Percentiles rank a stretch among this genome's conserved stretches.
Evolutionary conservation across 73 alveolate species (phyloP).

Genomic region (Breviolum minutum): DNA sequence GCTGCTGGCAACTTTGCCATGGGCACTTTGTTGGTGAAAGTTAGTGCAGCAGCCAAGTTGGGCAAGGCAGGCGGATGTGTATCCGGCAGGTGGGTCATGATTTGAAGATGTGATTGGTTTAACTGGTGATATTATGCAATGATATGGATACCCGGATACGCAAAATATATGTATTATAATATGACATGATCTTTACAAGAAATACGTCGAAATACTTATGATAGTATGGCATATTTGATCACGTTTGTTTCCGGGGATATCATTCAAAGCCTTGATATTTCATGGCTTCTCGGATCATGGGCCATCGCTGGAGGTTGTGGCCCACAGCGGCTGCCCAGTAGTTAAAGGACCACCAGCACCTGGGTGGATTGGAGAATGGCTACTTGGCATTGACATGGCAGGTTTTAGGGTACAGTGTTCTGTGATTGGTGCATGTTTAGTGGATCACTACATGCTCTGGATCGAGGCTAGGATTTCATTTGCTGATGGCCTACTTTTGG

Average conservation of each 20-base stretch:
- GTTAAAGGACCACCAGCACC: conserved; percentile 92
- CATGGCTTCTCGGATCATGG: not conserved
- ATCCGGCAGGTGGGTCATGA: no score
- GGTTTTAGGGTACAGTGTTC: not conserved
- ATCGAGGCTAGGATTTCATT: conserved; percentile 76
- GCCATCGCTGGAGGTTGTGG: conserved; percentile 31
- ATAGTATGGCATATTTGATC: no score
- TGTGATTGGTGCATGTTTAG: not conserved
- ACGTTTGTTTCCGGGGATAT: not conserved
- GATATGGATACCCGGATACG: not conserved
- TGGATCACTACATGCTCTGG: not conserved
- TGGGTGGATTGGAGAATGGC: conserved; percentile 90
- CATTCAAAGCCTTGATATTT: not conserved
- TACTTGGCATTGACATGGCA: not conserved
- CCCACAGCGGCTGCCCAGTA: conserved; percentile 93
- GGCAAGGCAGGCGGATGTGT: conserved; percentile 27
- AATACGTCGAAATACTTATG: no score
- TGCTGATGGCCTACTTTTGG: conserved; percentile 89
- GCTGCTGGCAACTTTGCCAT: conserved; percentile 89
- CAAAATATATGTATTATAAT: no score
- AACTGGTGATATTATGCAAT: not conserved
- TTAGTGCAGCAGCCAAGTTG: conserved; percentile 68
- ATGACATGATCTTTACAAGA: no score
- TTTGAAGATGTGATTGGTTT: no score
- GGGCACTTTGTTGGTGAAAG: conserved; percentile 56